phyloP scores from a whole-genome alignment of 495 filamentous ascomycete species.

The Aspergillus haitiensis region DNA sequence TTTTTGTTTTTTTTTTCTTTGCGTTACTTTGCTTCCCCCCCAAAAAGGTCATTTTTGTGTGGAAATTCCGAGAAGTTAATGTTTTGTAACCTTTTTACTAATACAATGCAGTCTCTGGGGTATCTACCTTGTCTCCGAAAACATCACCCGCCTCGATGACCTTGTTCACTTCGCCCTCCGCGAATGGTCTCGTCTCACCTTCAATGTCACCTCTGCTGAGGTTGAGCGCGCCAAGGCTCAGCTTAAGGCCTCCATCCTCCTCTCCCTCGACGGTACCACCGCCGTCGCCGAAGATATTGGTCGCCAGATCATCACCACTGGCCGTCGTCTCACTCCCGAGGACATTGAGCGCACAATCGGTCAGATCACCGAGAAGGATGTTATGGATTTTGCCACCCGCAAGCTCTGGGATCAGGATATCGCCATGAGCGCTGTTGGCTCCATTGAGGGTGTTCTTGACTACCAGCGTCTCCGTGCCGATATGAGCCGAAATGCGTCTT shows the following conservation, averaged over 20 bases:
- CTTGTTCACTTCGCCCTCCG: slow-evolving; percentile 97
- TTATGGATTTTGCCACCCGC: slow-evolving; percentile 87
- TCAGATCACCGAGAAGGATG: slow-evolving; percentile 89
- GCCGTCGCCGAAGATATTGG: slow-evolving; percentile 98
- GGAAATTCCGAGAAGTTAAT: too few species aligned
- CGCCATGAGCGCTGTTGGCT: slow-evolving; percentile 87
- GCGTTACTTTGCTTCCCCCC: background rate
- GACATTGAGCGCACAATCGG: slow-evolving; percentile 93
- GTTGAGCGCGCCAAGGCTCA: slow-evolving; percentile 98
- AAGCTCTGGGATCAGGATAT: slow-evolving; percentile 98
- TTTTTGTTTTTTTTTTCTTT: slow-evolving; percentile 3
- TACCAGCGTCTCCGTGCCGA: slow-evolving; percentile 86
- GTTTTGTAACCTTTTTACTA: slow-evolving; percentile 2
- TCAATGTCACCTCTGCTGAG: slow-evolving; percentile 83
- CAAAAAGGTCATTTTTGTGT: too few species aligned
- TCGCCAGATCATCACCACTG: slow-evolving; percentile 96
- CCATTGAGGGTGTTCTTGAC: slow-evolving; percentile 87
- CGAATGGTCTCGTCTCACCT: slow-evolving; percentile 92
- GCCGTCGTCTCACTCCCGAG: slow-evolving; percentile 82
- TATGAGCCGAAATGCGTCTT: slow-evolving; percentile 73
- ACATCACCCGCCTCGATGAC: slow-evolving; percentile 83
- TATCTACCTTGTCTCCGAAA: slow-evolving; percentile 96
- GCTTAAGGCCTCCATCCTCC: slow-evolving; percentile 95
- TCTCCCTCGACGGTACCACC: slow-evolving; percentile 95
- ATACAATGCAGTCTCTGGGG: slow-evolving; percentile 78